Evolutionary conservation across 768 basidiomycete genomes (phyloP).

Genomic region (Kondoa subrosea): DNA sequence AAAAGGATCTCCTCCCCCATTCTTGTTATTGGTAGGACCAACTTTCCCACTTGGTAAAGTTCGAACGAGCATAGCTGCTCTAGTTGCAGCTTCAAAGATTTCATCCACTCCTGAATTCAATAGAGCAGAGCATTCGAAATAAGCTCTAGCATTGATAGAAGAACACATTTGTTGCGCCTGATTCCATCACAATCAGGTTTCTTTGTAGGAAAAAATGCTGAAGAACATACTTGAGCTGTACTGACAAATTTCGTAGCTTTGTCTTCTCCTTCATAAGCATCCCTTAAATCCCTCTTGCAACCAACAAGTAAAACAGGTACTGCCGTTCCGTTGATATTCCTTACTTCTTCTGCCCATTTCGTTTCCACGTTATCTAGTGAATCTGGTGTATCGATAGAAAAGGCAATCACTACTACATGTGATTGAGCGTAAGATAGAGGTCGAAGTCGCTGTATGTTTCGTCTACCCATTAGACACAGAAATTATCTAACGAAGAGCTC

Average conservation of each 20-base stretch:
- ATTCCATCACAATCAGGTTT: constrained; percentile 44
- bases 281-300: constrained; percentile 81
- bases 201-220: constrained; percentile 20
- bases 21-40: not conserved
- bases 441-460: constrained; percentile 53
- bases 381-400: constrained; percentile 87
- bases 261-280: constrained; percentile 29
- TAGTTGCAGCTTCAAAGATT: constrained; percentile 90
- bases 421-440: constrained; percentile 97
- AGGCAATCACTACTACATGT: constrained; percentile 95
- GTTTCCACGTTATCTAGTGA: constrained; percentile 86
- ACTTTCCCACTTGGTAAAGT: not conserved
- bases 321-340: constrained; percentile 77
- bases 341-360: constrained; percentile 99
- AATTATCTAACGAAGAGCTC: constrained; percentile 20
- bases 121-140: constrained; percentile 58
- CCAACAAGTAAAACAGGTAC: constrained; percentile 93
- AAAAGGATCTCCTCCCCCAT: not conserved
- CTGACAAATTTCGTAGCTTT: constrained; percentile 31
- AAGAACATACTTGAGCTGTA: constrained; percentile 32
- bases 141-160: constrained; percentile 74
- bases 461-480: not conserved
- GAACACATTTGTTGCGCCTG: constrained; percentile 67
- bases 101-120: constrained; percentile 60
- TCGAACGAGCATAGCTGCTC: constrained; percentile 89